Evolutionary conservation across 441 rosid species (phyloP).

Genomic region (Populus hybrid): DNA sequence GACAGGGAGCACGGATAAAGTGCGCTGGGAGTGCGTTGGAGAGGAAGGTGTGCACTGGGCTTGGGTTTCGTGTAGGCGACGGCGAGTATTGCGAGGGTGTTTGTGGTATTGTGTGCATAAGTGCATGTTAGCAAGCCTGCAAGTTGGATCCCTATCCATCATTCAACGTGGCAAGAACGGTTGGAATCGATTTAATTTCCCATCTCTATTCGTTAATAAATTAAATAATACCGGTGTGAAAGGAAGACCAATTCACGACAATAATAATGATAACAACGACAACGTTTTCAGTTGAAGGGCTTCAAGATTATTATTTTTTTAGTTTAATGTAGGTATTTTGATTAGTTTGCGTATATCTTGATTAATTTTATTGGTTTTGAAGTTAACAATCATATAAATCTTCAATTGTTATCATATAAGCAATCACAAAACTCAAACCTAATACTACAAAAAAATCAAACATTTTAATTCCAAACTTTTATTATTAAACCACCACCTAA

Average conservation of each 20-base stretch:
- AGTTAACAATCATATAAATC: too few species aligned
- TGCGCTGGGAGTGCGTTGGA: constrained; percentile 15
- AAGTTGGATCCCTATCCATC: background rate
- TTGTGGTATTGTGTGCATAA: background rate
- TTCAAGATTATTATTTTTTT: background rate
- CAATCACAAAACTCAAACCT: too few species aligned
- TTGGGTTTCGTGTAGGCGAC: constrained; percentile 5
- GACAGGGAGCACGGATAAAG: background rate
- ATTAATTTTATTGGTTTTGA: too few species aligned
- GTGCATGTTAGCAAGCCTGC: constrained; percentile 7
- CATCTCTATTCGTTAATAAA: background rate
- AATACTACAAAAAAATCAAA: too few species aligned
- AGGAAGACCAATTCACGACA: background rate
- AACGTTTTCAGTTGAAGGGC: background rate
- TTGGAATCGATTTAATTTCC: background rate
- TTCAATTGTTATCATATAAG: too few species aligned
- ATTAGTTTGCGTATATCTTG: fast-evolving
- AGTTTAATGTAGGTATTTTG: fast-evolving
- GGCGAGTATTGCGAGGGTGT: constrained; percentile 15
- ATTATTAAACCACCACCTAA: too few species aligned
- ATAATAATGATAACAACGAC: background rate
- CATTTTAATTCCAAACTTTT: too few species aligned
- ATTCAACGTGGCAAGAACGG: background rate
- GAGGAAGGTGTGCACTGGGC: background rate
- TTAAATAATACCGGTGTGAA: background rate